These are phyloP conservation scores for Dysphania ambrosioides DNA, from an alignment of 148 eudicot species.

Conservation along the genomic window DNA sequence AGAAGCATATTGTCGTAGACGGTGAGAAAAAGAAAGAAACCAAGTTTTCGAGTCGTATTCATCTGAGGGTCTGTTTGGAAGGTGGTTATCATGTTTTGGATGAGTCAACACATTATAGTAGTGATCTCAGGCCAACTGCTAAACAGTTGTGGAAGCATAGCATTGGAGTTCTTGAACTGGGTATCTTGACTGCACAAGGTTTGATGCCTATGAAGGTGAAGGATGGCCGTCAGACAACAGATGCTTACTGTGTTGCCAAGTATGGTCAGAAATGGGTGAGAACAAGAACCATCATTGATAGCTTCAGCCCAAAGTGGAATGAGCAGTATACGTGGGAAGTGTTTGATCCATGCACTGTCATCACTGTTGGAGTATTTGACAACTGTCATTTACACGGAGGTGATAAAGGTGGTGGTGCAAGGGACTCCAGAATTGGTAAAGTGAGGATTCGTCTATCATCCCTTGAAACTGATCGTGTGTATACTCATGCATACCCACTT, in stretches of 20 bases:
- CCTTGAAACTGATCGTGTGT: constrained; percentile 56
- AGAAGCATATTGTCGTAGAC: constrained; percentile 42
- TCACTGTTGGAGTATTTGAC: constrained; percentile 63
- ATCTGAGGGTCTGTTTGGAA: constrained; percentile 54
- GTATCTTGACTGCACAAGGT: constrained; percentile 53
- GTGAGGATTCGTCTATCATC: constrained; percentile 61
- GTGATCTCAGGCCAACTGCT: constrained; percentile 63
- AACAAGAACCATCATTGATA: constrained; percentile 64
- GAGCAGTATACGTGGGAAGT: constrained; percentile 77
- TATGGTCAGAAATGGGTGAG: constrained; percentile 74
- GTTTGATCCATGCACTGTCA: constrained; percentile 60
- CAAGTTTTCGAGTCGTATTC: constrained; percentile 55
- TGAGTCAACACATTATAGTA: constrained; percentile 61
- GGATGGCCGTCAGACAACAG: constrained; percentile 52
- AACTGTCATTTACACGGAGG: constrained; percentile 62
- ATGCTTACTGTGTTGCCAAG: constrained; percentile 68
- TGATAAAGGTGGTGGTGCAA: constrained; percentile 40
- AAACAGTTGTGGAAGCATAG: constrained; percentile 58
- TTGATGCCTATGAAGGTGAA: constrained; percentile 60
- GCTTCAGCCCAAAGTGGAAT: constrained; percentile 58
- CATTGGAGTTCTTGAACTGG: constrained; percentile 61
- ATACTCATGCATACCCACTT: constrained; percentile 59
- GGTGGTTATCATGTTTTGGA: constrained; percentile 68
- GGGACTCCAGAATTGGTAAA: constrained; percentile 54
- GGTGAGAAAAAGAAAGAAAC: constrained; percentile 56